These are phyloP conservation scores for Wallacemonas sp. DNA, from an alignment of 208 protist genomes.

Conservation along the genomic window DNA sequence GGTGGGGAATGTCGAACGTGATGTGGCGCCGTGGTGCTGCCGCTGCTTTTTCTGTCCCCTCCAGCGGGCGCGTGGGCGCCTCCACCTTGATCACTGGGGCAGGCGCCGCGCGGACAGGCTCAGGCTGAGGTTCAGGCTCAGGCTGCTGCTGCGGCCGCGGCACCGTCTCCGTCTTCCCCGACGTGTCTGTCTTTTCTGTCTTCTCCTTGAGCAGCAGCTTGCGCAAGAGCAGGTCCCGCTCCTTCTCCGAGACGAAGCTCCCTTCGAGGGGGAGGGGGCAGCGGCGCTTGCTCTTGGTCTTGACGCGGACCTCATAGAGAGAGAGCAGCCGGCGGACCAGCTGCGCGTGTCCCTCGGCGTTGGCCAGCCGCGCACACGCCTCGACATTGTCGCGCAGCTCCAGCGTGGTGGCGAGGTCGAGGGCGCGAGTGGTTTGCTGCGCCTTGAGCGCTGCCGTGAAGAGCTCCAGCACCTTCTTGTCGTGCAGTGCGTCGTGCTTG, in stretches of 20 bases:
- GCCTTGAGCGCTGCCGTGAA: constrained; percentile 63
- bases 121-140: no score
- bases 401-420: constrained; percentile 80
- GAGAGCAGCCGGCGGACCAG: constrained; percentile 72
- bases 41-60: neutral
- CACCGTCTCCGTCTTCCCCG: neutral
- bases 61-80: constrained; percentile 1
- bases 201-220: constrained; percentile 55
- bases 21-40: constrained; percentile 25
- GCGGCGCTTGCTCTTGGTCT: constrained; percentile 52
- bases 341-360: constrained; percentile 49
- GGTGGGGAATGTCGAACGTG: constrained; percentile 17
- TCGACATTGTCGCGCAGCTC: constrained; percentile 83
- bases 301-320: constrained; percentile 70
- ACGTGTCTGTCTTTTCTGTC: neutral
- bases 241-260: constrained; percentile 49
- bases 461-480: constrained; percentile 73
- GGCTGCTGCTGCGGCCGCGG: neutral
- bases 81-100: no score
- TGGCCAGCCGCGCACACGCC: constrained; percentile 63
- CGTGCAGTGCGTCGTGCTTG: constrained; percentile 73
- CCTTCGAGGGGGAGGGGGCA: constrained; percentile 75
- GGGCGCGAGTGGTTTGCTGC: constrained; percentile 71
- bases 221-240: constrained; percentile 72
- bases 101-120: no score